Evolutionary conservation across 2,329 filamentous ascomycete species (phyloP).

Genomic region (Aspergillus pseudoterreus): DNA sequence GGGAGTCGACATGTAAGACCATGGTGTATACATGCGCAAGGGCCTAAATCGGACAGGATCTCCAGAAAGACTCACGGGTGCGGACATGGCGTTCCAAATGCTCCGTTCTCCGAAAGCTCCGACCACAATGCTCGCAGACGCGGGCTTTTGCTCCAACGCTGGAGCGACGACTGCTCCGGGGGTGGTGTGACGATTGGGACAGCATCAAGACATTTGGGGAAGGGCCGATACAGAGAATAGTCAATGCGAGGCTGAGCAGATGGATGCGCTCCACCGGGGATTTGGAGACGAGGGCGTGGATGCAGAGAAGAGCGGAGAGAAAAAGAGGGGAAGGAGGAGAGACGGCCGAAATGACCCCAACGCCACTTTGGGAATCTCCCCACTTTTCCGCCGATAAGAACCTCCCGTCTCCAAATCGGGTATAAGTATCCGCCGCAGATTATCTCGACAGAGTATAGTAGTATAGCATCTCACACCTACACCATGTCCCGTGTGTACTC

Average conservation of each 20-base stretch:
- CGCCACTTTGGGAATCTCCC: constrained; percentile 5
- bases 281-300: constrained; percentile 15
- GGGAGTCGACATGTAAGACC: not conserved
- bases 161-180: constrained; percentile 21
- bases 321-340: constrained; percentile 3
- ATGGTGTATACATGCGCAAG: not conserved
- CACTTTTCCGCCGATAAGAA: constrained; percentile 5
- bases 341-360: not conserved
- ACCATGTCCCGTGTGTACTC: constrained; percentile 10
- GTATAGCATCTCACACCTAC: not conserved
- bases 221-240: constrained; percentile 4
- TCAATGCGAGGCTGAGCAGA: not conserved
- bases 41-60: not conserved
- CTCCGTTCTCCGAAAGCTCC: constrained; percentile 31
- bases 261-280: constrained; percentile 12
- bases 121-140: constrained; percentile 32
- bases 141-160: constrained; percentile 26
- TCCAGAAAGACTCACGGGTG: constrained; percentile 25
- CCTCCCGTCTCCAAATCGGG: constrained; percentile 1
- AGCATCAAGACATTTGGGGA: constrained; percentile 27
- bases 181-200: constrained; percentile 27
- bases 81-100: constrained; percentile 35
- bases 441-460: not conserved
- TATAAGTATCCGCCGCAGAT: not conserved
- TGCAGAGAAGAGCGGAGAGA: constrained; percentile 1